phyloP scores from a whole-genome alignment of 2,329 filamentous ascomycete genomes.

The Aulographum hederae region DNA sequence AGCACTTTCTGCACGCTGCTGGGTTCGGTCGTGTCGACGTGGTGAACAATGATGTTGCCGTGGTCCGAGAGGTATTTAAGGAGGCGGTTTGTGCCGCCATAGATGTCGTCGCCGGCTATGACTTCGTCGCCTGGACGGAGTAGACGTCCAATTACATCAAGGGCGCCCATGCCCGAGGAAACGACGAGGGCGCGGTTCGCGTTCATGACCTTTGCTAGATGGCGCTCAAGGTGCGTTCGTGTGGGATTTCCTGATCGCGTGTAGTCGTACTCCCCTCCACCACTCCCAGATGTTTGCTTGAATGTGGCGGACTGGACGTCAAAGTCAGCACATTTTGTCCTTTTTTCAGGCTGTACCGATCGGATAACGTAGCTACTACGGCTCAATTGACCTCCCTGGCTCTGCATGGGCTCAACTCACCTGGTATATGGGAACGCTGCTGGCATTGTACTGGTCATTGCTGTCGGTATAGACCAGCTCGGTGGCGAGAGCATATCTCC shows the following conservation, averaged over 20 bases:
- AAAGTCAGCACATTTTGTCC: conserved; percentile 7
- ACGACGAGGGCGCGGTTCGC: conserved; percentile 81
- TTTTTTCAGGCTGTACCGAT: no score
- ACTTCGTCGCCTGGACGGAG: conserved; percentile 90
- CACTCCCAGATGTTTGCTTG: conserved; percentile 69
- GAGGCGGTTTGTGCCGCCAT: conserved; percentile 85
- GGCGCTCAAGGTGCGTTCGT: conserved; percentile 83
- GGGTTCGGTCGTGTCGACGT: conserved; percentile 79
- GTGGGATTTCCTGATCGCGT: conserved; percentile 96
- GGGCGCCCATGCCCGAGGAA: conserved; percentile 89
- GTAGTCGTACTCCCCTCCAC: conserved; percentile 87
- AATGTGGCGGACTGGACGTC: conserved; percentile 71
- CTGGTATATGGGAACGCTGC: conserved; percentile 94
- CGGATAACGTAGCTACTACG: no score
- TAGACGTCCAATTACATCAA: conserved; percentile 88
- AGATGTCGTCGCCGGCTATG: conserved; percentile 89
- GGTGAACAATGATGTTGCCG: conserved; percentile 82
- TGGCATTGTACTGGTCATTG: conserved; percentile 92
- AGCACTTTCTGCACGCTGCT: conserved; percentile 52
- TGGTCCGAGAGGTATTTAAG: conserved; percentile 83
- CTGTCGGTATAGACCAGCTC: conserved; percentile 93
- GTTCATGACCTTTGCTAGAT: conserved; percentile 98
- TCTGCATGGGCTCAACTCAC: conserved; percentile 14
- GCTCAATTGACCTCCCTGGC: not conserved
- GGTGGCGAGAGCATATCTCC: conserved; percentile 83